Evolutionary conservation across 2,329 filamentous ascomycete species (phyloP).

Genomic region (Fusarium veterinarium): DNA sequence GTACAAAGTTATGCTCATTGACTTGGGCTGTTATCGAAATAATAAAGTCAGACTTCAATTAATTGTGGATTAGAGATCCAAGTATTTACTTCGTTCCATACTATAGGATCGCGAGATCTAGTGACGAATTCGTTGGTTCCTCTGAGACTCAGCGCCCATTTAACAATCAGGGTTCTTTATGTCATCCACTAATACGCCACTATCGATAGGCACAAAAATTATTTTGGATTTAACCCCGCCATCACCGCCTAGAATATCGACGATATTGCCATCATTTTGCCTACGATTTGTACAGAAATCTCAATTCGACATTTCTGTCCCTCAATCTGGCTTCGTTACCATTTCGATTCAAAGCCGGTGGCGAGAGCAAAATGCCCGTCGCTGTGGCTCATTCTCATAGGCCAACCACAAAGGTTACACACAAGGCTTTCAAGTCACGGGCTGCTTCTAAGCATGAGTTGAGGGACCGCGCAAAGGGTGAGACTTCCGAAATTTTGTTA

Average conservation of each 20-base stretch:
- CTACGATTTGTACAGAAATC: conserved; percentile 16
- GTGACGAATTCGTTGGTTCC: too few relatives aligned
- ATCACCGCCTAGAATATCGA: conserved; percentile 46
- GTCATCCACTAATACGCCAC: conserved; percentile 4
- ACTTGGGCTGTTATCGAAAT: accelerated
- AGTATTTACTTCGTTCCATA: accelerated
- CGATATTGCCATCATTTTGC: conserved; percentile 44
- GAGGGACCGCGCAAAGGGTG: conserved; percentile 88
- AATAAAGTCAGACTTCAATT: accelerated
- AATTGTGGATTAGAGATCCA: accelerated
- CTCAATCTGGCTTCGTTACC: conserved; percentile 76
- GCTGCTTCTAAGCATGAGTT: conserved; percentile 90
- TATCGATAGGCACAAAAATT: conserved; percentile 56
- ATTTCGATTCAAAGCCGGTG: conserved; percentile 88
- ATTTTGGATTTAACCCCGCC: conserved; percentile 54
- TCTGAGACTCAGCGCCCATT: background rate
- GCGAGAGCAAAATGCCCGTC: conserved; percentile 79
- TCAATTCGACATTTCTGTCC: conserved; percentile 8
- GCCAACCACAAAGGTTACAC: conserved; percentile 86
- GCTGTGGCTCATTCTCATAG: conserved; percentile 84
- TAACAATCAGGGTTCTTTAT: conserved; percentile 5
- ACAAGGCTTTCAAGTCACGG: conserved; percentile 93
- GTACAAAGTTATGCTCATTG: background rate
- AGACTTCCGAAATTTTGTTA: background rate
- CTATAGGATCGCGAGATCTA: accelerated